phyloP scores from a whole-genome alignment of 2,329 filamentous ascomycete species.

The Fusarium ramigenum region DNA sequence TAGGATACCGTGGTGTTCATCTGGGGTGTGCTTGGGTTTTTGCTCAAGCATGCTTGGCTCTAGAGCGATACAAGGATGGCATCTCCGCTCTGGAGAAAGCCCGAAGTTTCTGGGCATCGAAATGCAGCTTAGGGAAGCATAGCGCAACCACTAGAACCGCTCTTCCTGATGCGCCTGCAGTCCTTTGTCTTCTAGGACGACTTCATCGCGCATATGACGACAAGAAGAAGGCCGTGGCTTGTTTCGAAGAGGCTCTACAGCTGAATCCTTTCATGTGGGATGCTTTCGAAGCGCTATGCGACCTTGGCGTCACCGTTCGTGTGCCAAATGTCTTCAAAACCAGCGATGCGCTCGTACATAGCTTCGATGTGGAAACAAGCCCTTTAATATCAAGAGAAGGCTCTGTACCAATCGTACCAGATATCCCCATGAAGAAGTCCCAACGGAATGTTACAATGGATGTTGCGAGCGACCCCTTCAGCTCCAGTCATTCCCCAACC shows the following conservation, averaged over 20 bases:
- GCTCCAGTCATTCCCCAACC: slow-evolving; percentile 53
- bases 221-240: slow-evolving; percentile 83
- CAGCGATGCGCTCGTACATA: slow-evolving; percentile 63
- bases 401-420: slow-evolving; percentile 47
- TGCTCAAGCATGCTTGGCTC: slow-evolving; percentile 84
- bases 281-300: slow-evolving; percentile 88
- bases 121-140: slow-evolving; percentile 84
- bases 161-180: slow-evolving; percentile 82
- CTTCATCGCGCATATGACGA: slow-evolving; percentile 85
- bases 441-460: slow-evolving; percentile 51
- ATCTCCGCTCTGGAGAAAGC: slow-evolving; percentile 85
- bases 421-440: slow-evolving; percentile 55
- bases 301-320: slow-evolving; percentile 83
- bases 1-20: slow-evolving; percentile 76
- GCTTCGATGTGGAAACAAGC: slow-evolving; percentile 53
- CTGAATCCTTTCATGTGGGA: slow-evolving; percentile 98
- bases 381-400: slow-evolving; percentile 50
- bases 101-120: slow-evolving; percentile 77
- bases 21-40: slow-evolving; percentile 91
- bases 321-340: slow-evolving; percentile 88
- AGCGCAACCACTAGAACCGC: slow-evolving; percentile 78
- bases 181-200: slow-evolving; percentile 87
- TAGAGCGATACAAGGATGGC: slow-evolving; percentile 84
- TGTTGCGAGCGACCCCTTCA: slow-evolving; percentile 61
- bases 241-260: slow-evolving; percentile 89